phyloP scores from a whole-genome alignment of 106 monocot genomes.

The Acorus calamus region DNA sequence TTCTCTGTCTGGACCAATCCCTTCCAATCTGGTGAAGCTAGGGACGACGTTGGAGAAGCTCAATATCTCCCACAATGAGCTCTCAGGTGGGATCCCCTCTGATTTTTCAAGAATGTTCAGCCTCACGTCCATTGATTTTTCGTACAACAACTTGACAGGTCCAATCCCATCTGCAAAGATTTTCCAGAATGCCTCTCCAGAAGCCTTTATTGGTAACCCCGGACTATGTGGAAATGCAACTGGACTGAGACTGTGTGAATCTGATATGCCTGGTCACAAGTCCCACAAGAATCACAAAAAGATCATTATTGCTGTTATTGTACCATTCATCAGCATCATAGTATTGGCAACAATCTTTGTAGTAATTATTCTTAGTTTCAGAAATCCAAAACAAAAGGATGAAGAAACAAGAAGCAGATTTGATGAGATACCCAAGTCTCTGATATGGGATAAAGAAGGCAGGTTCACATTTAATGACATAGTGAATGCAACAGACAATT shows the following conservation, averaged over 20 bases:
- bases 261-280: neutral
- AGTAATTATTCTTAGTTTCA: constrained; percentile 2
- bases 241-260: constrained; percentile 31
- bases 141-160: constrained; percentile 58
- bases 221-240: constrained; percentile 54
- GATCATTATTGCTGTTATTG: constrained; percentile 35
- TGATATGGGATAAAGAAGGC: constrained; percentile 67
- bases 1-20: constrained; percentile 38
- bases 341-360: constrained; percentile 1
- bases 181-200: constrained; percentile 37
- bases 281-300: constrained; percentile 18
- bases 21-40: constrained; percentile 44
- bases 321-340: constrained; percentile 23
- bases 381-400: neutral
- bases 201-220: constrained; percentile 43
- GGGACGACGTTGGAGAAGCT: constrained; percentile 32
- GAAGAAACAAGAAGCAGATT: neutral
- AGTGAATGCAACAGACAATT: constrained; percentile 58
- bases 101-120: constrained; percentile 36
- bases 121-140: constrained; percentile 52
- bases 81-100: constrained; percentile 37
- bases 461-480: constrained; percentile 63
- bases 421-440: constrained; percentile 9
- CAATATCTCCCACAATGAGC: constrained; percentile 57
- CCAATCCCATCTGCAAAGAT: constrained; percentile 28